Conservation (phyloP, 108 stramenopile species). For the Stephanodiscus triporus region DNA sequence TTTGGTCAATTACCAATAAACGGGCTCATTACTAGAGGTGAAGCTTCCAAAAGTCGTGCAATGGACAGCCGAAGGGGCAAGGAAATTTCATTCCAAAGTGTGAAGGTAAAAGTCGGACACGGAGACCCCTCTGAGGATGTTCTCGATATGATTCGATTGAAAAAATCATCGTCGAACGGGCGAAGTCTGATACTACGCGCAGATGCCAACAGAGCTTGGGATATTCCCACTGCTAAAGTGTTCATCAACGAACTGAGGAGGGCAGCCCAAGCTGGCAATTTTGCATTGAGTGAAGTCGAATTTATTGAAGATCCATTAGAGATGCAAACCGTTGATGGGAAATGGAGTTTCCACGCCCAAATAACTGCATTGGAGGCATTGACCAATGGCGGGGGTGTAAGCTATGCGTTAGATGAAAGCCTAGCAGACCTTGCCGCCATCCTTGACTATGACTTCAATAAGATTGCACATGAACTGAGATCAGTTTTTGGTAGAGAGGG, state of each 20-base stretch:
- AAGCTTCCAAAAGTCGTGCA: not conserved
- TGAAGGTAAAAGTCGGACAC: conserved; percentile 86
- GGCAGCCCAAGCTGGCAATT: conserved; percentile 1
- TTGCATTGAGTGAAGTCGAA: conserved; percentile 42
- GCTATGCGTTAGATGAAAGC: conserved; percentile 83
- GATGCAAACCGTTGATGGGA: conserved; percentile 25
- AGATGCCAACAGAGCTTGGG: conserved; percentile 84
- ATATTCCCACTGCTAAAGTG: conserved; percentile 38
- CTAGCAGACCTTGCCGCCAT: conserved; percentile 65
- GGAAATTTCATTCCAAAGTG: conserved; percentile 49
- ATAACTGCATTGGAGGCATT: conserved; percentile 60
- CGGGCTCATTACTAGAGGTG: conserved; percentile 68
- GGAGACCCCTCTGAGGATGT: conserved; percentile 48
- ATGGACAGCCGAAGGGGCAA: not conserved
- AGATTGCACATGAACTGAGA: conserved; percentile 48
- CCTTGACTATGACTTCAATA: conserved; percentile 49
- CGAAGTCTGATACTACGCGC: conserved; percentile 48
- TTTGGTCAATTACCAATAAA: conserved; percentile 57
- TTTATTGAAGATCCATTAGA: conserved; percentile 84
- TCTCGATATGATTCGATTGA: conserved; percentile 32
- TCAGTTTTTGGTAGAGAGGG: conserved; percentile 34
- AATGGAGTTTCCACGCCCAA: conserved; percentile 60
- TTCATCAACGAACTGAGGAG: conserved; percentile 54
- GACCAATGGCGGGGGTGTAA: conserved; percentile 45
- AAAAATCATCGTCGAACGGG: conserved; percentile 5